These are phyloP conservation scores for Chrysoporthe austroafricana DNA, from an alignment of 2,329 filamentous ascomycete species.

Conservation along the genomic window DNA sequence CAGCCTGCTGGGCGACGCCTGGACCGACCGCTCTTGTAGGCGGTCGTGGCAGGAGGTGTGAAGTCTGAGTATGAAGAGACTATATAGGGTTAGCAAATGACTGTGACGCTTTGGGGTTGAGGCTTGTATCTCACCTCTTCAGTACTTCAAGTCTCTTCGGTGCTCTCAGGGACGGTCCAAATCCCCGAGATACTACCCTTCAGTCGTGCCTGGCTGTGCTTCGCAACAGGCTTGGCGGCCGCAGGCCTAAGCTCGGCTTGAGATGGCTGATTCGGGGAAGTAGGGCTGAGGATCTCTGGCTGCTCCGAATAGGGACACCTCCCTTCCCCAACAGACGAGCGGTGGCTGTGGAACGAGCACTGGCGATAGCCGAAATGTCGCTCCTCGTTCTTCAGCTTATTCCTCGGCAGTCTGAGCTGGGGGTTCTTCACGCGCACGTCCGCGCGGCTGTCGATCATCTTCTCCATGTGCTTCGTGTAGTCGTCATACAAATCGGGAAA, in stretches of 20 bases:
- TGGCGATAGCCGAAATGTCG: slow-evolving; percentile 63
- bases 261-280: slow-evolving; percentile 9
- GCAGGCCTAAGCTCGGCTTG: slow-evolving; percentile 2
- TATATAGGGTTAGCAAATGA: not conserved
- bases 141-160: slow-evolving; percentile 24
- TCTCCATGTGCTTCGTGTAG: slow-evolving; percentile 55
- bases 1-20: not conserved
- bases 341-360: slow-evolving; percentile 64
- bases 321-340: slow-evolving; percentile 56
- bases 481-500: slow-evolving; percentile 55
- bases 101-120: not conserved
- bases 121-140: slow-evolving; percentile 6
- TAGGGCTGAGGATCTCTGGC: slow-evolving; percentile 20
- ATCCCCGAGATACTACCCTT: slow-evolving; percentile 13
- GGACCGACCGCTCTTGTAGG: not conserved
- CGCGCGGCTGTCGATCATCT: slow-evolving; percentile 55
- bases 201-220: slow-evolving; percentile 9
- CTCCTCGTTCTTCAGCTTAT: slow-evolving; percentile 59
- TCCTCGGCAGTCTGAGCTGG: slow-evolving; percentile 60
- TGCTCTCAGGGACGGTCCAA: slow-evolving; percentile 26
- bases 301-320: slow-evolving; percentile 51
- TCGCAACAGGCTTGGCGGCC: not conserved
- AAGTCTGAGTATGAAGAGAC: not conserved
- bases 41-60: not conserved
- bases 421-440: slow-evolving; percentile 63